A percentile compares a stretch with the other conserved stretches of the same genome.
phyloP scores from a whole-genome alignment of 2,329 filamentous ascomycete species.

The Orbilia javanica region DNA sequence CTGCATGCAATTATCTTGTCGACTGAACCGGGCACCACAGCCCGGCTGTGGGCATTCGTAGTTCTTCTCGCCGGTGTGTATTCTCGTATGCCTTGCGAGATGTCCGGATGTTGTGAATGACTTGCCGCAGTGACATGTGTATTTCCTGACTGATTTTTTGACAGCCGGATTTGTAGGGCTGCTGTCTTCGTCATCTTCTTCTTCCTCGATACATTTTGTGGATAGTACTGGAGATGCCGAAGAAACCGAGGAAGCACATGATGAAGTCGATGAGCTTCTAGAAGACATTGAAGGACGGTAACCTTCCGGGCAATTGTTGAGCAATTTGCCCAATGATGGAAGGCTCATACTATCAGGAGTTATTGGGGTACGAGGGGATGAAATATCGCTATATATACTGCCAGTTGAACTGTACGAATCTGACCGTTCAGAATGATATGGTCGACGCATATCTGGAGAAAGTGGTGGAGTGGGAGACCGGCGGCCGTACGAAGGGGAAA shows the following conservation, averaged over 20 bases:
- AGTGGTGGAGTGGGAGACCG: constrained; percentile 62
- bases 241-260: constrained; percentile 58
- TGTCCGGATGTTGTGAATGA: constrained; percentile 87
- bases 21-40: constrained; percentile 62
- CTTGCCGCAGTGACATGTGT: constrained; percentile 79
- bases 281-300: constrained; percentile 59
- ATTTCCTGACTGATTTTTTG: constrained; percentile 56
- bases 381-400: constrained; percentile 59
- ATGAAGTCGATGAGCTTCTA: constrained; percentile 54
- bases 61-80: constrained; percentile 81
- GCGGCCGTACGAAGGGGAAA: constrained; percentile 58
- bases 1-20: constrained; percentile 63
- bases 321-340: constrained; percentile 61
- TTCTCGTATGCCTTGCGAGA: constrained; percentile 86
- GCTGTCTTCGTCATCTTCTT: constrained; percentile 45
- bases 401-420: constrained; percentile 60
- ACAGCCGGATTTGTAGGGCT: constrained; percentile 25
- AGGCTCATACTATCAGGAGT: constrained; percentile 61
- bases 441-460: constrained; percentile 60
- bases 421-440: constrained; percentile 60
- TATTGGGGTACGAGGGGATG: constrained; percentile 57
- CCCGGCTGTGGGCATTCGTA: constrained; percentile 61
- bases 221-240: constrained; percentile 56
- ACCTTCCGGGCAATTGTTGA: constrained; percentile 58
- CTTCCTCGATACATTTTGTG: constrained; percentile 53